Conservation (phyloP, 345 rosid species). For the Geranium brycei region DNA sequence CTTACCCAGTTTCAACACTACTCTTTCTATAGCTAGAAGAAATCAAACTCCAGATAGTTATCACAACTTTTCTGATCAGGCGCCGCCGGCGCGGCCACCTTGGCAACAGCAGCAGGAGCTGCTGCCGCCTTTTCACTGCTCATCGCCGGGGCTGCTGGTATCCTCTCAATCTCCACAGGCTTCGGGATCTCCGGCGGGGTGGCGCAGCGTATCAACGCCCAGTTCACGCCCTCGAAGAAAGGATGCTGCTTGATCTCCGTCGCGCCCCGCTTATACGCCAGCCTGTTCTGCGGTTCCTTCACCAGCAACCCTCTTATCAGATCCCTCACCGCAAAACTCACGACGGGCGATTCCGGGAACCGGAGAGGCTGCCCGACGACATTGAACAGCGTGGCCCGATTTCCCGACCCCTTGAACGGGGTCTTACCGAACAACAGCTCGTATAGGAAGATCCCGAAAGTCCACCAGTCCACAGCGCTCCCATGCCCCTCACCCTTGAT, state of each 20-base stretch:
- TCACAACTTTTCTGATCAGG: slow-evolving; percentile 48
- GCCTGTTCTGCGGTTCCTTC: slow-evolving; percentile 78
- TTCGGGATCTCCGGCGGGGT: slow-evolving; percentile 88
- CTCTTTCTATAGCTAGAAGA: slow-evolving; percentile 20
- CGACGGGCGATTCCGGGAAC: slow-evolving; percentile 73
- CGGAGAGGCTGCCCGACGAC: slow-evolving; percentile 88
- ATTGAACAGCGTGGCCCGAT: slow-evolving; percentile 76
- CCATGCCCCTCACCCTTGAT: slow-evolving; percentile 97
- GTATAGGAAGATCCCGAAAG: slow-evolving; percentile 72
- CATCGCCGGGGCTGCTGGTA: slow-evolving; percentile 31
- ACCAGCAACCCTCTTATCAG: slow-evolving; percentile 69
- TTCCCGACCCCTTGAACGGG: slow-evolving; percentile 87
- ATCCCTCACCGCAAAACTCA: slow-evolving; percentile 82
- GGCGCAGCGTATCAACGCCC: slow-evolving; percentile 86
- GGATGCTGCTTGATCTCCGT: slow-evolving; percentile 92
- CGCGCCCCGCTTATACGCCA: slow-evolving; percentile 84
- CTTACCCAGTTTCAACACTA: too few relatives aligned
- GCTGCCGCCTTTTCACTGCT: slow-evolving; percentile 38
- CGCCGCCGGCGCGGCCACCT: slow-evolving; percentile 19
- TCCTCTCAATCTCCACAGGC: slow-evolving; percentile 52
- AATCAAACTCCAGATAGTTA: slow-evolving; percentile 83
- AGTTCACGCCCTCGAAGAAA: slow-evolving; percentile 86
- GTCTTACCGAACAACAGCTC: slow-evolving; percentile 89
- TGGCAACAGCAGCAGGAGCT: slow-evolving; percentile 20
- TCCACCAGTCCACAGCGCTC: slow-evolving; percentile 99